These are phyloP conservation scores for Serendipita sp. DNA, from an alignment of 768 basidiomycete genomes.

Conservation along the genomic window DNA sequence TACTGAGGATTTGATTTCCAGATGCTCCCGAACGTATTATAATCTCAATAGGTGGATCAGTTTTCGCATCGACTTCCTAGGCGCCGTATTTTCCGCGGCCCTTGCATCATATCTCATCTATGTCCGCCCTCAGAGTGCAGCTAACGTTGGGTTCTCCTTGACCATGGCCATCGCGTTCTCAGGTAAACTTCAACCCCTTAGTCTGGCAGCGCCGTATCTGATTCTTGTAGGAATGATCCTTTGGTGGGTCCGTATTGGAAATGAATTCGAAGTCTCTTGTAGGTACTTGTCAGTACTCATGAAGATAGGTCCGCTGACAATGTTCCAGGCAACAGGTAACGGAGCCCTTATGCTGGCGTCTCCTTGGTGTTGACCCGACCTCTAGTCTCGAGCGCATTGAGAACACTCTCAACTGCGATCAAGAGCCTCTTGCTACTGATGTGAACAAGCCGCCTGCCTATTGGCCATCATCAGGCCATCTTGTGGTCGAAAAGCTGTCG, in stretches of 20 bases:
- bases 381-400: slow-evolving; percentile 33
- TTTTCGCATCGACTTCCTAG: slow-evolving; percentile 42
- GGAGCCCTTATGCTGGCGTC: background rate
- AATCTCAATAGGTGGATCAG: slow-evolving; percentile 39
- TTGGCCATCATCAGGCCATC: slow-evolving; percentile 43
- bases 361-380: background rate
- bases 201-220: background rate
- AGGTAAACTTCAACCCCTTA: background rate
- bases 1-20: slow-evolving; percentile 1
- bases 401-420: slow-evolving; percentile 40
- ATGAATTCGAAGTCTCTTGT: slow-evolving; percentile 32
- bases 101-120: slow-evolving; percentile 45
- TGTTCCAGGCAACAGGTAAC: slow-evolving; percentile 17
- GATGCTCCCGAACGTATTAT: slow-evolving; percentile 32
- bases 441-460: slow-evolving; percentile 40
- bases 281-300: slow-evolving; percentile 2
- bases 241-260: slow-evolving; percentile 24
- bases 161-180: slow-evolving; percentile 10
- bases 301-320: background rate
- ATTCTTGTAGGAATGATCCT: slow-evolving; percentile 7
- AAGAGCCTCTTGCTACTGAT: slow-evolving; percentile 29
- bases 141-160: slow-evolving; percentile 17
- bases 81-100: slow-evolving; percentile 35
- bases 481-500: slow-evolving; percentile 35
- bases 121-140: slow-evolving; percentile 22